Evolutionary conservation across 2,329 filamentous ascomycete species (phyloP).

Genomic region (Cercospora zeae-maydis): DNA sequence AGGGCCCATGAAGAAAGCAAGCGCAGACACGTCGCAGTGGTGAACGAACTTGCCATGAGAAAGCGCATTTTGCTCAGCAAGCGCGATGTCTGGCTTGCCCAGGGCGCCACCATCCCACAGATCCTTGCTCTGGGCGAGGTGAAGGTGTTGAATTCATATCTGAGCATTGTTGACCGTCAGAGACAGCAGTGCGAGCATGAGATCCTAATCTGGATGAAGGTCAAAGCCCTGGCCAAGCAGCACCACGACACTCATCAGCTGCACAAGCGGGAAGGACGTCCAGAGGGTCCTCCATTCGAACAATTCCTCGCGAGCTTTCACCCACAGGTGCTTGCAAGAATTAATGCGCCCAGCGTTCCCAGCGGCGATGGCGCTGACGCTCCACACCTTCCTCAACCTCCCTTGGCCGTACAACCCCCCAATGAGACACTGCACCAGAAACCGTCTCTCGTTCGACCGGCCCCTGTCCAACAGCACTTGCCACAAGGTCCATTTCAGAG

Average conservation of each 20-base stretch:
- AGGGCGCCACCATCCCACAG: not conserved
- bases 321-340: conserved; percentile 1
- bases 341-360: not conserved
- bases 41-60: not conserved
- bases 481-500: not conserved
- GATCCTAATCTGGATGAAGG: not conserved
- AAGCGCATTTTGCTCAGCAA: not conserved
- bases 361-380: not conserved
- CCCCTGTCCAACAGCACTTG: not conserved
- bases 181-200: not conserved
- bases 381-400: not conserved
- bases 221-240: conserved; percentile 2
- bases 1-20: not conserved
- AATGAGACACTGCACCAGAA: not conserved
- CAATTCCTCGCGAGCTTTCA: not conserved
- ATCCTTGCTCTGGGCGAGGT: not conserved
- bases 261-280: not conserved
- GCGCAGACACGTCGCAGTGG: not conserved
- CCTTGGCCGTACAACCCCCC: not conserved
- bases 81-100: not conserved
- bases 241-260: not conserved
- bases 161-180: not conserved
- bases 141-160: not conserved
- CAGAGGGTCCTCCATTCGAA: not conserved
- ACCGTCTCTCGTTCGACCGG: not conserved